Conservation (phyloP, 768 basidiomycete genomes). For the Tulasnella sp. region DNA sequence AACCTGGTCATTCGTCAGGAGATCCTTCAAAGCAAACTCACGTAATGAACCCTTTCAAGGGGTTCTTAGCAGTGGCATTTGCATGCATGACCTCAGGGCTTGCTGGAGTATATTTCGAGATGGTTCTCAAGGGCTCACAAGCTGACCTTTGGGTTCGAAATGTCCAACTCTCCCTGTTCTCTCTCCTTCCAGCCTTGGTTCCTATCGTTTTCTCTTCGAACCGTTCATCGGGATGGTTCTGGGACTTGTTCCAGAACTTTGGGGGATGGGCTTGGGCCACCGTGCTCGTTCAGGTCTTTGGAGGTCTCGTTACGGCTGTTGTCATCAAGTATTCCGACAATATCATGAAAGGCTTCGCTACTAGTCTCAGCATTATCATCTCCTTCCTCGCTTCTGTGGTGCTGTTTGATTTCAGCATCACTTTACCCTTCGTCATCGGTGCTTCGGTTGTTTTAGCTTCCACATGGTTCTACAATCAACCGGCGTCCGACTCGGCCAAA, state of each 20-base stretch:
- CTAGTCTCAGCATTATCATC: conserved; percentile 84
- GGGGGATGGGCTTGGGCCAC: conserved; percentile 87
- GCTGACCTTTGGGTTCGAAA: conserved; percentile 94
- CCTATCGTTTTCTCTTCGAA: conserved; percentile 49
- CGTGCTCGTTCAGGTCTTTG: conserved; percentile 74
- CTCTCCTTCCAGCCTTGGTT: conserved; percentile 72
- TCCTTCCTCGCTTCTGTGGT: conserved; percentile 86
- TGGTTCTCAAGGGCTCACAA: conserved; percentile 84
- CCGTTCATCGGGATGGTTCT: conserved; percentile 27
- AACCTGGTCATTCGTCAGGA: conserved; percentile 12
- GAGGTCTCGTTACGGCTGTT: conserved; percentile 84
- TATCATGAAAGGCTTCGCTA: conserved; percentile 89
- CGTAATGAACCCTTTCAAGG: conserved; percentile 68
- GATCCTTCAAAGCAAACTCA: conserved; percentile 22
- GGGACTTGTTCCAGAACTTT: conserved; percentile 67
- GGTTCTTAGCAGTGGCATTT: conserved; percentile 77
- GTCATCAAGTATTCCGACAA: conserved; percentile 94
- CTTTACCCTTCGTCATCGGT: conserved; percentile 74
- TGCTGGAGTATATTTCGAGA: conserved; percentile 96
- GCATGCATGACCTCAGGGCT: conserved; percentile 94
- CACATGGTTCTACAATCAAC: conserved; percentile 88
- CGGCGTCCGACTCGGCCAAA: too few species aligned
- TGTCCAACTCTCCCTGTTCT: conserved; percentile 89
- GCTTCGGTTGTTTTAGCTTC: conserved; percentile 71
- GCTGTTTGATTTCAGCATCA: conserved; percentile 81